Evolutionary conservation across 2,329 filamentous ascomycete genomes (phyloP), one percentile per base, ranked within the genome.

Genomic region (Fusarium subglutinans): DNA sequence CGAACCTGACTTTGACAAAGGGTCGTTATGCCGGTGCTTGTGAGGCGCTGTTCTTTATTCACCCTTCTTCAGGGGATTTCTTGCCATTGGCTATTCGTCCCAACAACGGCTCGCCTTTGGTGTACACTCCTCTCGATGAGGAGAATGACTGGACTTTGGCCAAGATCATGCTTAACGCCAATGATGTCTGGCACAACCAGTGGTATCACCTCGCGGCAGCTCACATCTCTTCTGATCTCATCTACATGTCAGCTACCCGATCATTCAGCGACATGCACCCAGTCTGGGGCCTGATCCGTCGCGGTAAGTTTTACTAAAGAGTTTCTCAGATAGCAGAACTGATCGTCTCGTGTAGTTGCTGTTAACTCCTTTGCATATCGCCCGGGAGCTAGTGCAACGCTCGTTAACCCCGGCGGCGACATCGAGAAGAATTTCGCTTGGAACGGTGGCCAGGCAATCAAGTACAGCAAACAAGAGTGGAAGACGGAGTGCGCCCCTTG

Each of bases 281-380:
- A 3, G 14, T 54, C 35, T 54, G 51, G 51, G 51, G 35, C 4
- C 24, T 54, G 2, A 40, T 54, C 5, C 35, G 51, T 18, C 51
- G 35, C 51, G 4, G 51, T 38, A 22, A 18, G 35, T 18, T 2
- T 5, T 37, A 17, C 0, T 4, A 0, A 18, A 37, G 4, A 37
- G 9, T 2, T 17, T 18, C 0, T 18, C 17, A 22, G 2, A 38
- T 2, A 12, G 2, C 20, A 17, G 0, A 28, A 18, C 51, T 54
- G 4, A 54, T 4, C 2, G 0, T 1, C 1, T 40, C 2, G 1
- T n/a, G 5, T 4, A 54, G 51, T 54, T 20, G 51, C 9, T 3
- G 51, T 54, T 0, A 54, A 54, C 10, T 28, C 51, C 6, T 54
- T 54, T 7, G 24, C 51, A 17, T 54, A 40, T 14, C 51, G 51